Conservation (phyloP, 495 filamentous ascomycete species). For the Aspergillus sclerotiicarbonarius region DNA sequence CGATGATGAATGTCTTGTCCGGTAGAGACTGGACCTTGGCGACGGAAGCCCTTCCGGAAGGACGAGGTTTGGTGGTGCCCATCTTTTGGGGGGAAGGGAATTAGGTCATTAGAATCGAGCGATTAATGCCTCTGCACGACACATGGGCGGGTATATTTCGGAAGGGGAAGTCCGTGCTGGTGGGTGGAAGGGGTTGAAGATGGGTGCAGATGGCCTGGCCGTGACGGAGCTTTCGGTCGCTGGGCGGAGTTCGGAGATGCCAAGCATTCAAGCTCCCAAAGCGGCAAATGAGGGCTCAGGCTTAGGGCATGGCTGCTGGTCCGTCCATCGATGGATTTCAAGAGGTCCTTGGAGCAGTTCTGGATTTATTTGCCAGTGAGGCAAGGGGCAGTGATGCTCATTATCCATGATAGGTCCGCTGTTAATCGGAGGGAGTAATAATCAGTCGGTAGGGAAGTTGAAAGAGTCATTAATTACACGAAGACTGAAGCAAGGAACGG, state of each 20-base stretch:
- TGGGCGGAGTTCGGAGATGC: constrained; percentile 10
- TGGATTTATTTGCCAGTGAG: not conserved
- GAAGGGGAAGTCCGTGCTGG: not conserved
- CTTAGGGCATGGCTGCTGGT: constrained; percentile 18
- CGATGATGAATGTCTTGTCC: constrained; percentile 75
- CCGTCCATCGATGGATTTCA: not conserved
- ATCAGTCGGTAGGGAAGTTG: too few relatives aligned
- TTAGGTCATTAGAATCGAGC: constrained; percentile 2
- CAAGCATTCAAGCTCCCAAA: constrained; percentile 14
- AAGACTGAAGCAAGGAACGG: too few relatives aligned
- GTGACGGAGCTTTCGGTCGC: constrained; percentile 6
- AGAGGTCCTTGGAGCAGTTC: not conserved
- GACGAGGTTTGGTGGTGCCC: constrained; percentile 39
- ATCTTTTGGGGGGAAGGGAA: constrained; percentile 18
- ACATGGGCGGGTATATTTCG: not conserved
- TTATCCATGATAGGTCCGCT: too few relatives aligned
- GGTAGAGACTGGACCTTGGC: constrained; percentile 42
- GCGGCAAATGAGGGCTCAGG: constrained; percentile 28
- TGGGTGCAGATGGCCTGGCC: not conserved
- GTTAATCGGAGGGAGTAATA: too few relatives aligned
- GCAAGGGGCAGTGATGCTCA: too few relatives aligned
- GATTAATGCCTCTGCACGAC: not conserved
- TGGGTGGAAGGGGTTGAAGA: not conserved
- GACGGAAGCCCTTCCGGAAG: constrained; percentile 30
- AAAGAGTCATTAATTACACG: too few relatives aligned